phyloP scores from a whole-genome alignment of 2,329 filamentous ascomycete species.

The Emmonsiellopsis sp. region DNA sequence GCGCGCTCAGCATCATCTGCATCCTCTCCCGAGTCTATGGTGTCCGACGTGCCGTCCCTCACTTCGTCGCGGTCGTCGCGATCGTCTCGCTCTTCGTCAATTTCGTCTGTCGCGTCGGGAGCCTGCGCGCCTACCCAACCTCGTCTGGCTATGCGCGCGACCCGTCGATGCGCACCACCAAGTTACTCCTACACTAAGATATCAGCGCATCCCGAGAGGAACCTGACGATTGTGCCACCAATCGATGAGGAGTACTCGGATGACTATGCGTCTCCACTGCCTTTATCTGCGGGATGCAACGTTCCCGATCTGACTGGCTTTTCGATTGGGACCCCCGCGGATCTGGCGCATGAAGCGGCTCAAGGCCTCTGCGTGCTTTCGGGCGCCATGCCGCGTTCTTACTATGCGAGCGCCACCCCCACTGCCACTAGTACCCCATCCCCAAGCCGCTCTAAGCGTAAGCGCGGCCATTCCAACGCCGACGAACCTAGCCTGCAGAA shows the following conservation, averaged over 20 bases:
- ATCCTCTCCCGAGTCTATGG: slow-evolving; percentile 53
- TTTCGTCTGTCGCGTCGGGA: slow-evolving; percentile 33
- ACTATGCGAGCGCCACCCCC: background rate
- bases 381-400: slow-evolving; percentile 19
- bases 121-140: slow-evolving; percentile 20
- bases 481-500: slow-evolving; percentile 29
- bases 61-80: slow-evolving; percentile 43
- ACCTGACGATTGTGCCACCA: slow-evolving; percentile 26
- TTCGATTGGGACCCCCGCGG: slow-evolving; percentile 16
- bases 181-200: slow-evolving; percentile 24
- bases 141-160: slow-evolving; percentile 31
- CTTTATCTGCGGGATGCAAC: slow-evolving; percentile 16
- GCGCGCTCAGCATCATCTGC: slow-evolving; percentile 43
- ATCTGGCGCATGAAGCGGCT: slow-evolving; percentile 26
- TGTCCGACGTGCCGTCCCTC: slow-evolving; percentile 49
- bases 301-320: slow-evolving; percentile 24
- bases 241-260: slow-evolving; percentile 27
- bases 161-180: slow-evolving; percentile 25
- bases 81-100: slow-evolving; percentile 43
- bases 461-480: slow-evolving; percentile 31
- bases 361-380: slow-evolving; percentile 33
- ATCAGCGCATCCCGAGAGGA: slow-evolving; percentile 17
- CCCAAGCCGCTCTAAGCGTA: slow-evolving; percentile 21
- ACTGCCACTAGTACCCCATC: slow-evolving; percentile 5
- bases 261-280: slow-evolving; percentile 27